These are phyloP conservation scores for Botrytis fragariae DNA, from an alignment of 2,329 filamentous ascomycete species.

Conservation along the genomic window DNA sequence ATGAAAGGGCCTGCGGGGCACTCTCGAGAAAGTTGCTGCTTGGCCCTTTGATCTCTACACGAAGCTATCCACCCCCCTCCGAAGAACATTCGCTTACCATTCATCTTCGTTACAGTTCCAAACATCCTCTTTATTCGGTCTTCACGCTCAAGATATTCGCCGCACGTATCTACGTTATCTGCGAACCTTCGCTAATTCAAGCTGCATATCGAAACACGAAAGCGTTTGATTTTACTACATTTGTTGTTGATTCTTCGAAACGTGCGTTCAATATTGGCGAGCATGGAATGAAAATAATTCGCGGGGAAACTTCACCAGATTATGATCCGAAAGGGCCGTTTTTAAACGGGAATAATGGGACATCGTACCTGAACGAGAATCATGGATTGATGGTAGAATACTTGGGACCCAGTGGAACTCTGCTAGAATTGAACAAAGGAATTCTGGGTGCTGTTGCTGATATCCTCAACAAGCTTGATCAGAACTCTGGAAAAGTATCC, in stretches of 20 bases:
- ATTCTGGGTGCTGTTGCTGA: conserved; percentile 42
- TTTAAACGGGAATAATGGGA: conserved; percentile 35
- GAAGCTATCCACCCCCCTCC: neutral
- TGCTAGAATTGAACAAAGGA: conserved; percentile 41
- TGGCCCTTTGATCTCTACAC: neutral
- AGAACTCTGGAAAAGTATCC: conserved; percentile 36
- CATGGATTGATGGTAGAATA: conserved; percentile 40
- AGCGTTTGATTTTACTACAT: conserved; percentile 45
- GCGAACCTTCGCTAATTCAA: conserved; percentile 43
- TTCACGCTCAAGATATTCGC: conserved; percentile 48
- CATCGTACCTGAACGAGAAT: conserved; percentile 39
- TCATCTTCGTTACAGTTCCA: conserved; percentile 21
- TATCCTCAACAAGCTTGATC: conserved; percentile 36
- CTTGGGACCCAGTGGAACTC: conserved; percentile 40
- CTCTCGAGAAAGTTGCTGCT: neutral
- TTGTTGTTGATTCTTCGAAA: conserved; percentile 43
- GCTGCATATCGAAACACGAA: conserved; percentile 43
- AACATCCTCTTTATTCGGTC: conserved; percentile 36
- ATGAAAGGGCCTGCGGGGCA: neutral
- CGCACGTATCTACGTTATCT: conserved; percentile 47
- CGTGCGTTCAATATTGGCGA: conserved; percentile 42
- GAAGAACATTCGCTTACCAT: conserved; percentile 23
- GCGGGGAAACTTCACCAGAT: conserved; percentile 29
- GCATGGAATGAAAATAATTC: conserved; percentile 38
- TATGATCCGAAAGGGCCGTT: conserved; percentile 32